A percentile compares a stretch with the other conserved stretches of the same genome.
Evolutionary conservation across 177 flowering plant species (phyloP).

Genomic region (Tripterygium wilfordii): DNA sequence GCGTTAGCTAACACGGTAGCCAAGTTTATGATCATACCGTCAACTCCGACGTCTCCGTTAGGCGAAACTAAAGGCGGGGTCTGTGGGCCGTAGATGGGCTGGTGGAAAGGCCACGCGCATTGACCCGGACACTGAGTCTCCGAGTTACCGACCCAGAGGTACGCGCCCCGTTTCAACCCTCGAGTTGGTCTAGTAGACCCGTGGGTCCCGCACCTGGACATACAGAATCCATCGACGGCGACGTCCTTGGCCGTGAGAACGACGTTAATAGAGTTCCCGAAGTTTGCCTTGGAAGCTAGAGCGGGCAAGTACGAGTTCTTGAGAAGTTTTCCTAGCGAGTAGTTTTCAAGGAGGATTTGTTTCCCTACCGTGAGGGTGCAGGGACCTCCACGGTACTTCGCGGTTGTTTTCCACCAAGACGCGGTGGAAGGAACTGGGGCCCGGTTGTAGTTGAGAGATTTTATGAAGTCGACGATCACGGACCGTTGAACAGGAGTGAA

Average conservation of each 20-base stretch:
- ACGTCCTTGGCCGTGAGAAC: slow-evolving; percentile 3
- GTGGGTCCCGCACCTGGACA: slow-evolving; percentile 4
- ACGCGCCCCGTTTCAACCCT: background rate
- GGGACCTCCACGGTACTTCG: slow-evolving; percentile 1
- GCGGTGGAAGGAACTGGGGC: slow-evolving; percentile 34
- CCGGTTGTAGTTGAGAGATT: slow-evolving; percentile 26
- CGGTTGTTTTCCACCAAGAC: background rate
- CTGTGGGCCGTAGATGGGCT: slow-evolving; percentile 3
- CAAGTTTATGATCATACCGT: slow-evolving; percentile 3
- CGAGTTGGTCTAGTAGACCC: background rate
- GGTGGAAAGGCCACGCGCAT: slow-evolving; percentile 10
- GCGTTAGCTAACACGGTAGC: slow-evolving; percentile 2
- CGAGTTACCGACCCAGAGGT: slow-evolving; percentile 4
- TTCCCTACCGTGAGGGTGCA: background rate
- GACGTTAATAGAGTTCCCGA: background rate
- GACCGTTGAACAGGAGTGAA: slow-evolving; percentile 56
- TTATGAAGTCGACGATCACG: slow-evolving; percentile 49
- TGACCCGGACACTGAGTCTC: slow-evolving; percentile 5
- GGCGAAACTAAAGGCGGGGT: background rate
- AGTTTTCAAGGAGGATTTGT: background rate
- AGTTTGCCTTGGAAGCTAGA: background rate
- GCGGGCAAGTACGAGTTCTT: background rate
- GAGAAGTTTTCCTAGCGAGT: slow-evolving; percentile 1
- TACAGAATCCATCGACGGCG: slow-evolving; percentile 2
- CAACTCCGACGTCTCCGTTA: background rate